Conservation (phyloP, 305 asterid genomes). For the Euphrasia arctica region DNA sequence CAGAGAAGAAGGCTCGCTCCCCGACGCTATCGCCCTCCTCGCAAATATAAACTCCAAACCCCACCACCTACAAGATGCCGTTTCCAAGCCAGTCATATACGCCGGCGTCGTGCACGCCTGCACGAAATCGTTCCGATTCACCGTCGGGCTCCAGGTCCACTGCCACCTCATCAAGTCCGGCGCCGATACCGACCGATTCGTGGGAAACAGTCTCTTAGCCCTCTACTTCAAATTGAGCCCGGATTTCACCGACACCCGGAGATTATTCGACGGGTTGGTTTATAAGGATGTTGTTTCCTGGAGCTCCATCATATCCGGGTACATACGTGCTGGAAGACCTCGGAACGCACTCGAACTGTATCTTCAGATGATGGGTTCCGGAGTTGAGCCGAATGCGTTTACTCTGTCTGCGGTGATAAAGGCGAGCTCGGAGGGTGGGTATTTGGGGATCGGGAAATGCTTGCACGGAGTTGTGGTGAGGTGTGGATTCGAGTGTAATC, state of each 20-base stretch:
- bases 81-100: constrained; percentile 49
- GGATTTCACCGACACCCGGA: constrained; percentile 39
- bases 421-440: constrained; percentile 58
- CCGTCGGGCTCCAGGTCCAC: constrained; percentile 72
- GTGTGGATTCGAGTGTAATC: constrained; percentile 48
- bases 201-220: constrained; percentile 74
- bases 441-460: constrained; percentile 41
- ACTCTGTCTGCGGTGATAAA: constrained; percentile 66
- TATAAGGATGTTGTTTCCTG: constrained; percentile 80
- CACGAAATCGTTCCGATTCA: constrained; percentile 40
- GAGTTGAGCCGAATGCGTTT: constrained; percentile 55
- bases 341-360: constrained; percentile 41
- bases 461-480: constrained; percentile 57
- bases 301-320: constrained; percentile 92
- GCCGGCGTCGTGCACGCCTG: constrained; percentile 58
- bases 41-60: constrained; percentile 28
- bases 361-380: constrained; percentile 46
- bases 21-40: constrained; percentile 48
- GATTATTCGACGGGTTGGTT: constrained; percentile 47
- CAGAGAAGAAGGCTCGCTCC: constrained; percentile 42
- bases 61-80: constrained; percentile 21
- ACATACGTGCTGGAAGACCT: constrained; percentile 52
- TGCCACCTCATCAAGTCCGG: constrained; percentile 64
- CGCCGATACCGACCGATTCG: constrained; percentile 63
- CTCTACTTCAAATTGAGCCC: constrained; percentile 55